Evolutionary conservation across 441 rosid genomes (phyloP).

Genomic region (Rhodomyrtus psidioides): DNA sequence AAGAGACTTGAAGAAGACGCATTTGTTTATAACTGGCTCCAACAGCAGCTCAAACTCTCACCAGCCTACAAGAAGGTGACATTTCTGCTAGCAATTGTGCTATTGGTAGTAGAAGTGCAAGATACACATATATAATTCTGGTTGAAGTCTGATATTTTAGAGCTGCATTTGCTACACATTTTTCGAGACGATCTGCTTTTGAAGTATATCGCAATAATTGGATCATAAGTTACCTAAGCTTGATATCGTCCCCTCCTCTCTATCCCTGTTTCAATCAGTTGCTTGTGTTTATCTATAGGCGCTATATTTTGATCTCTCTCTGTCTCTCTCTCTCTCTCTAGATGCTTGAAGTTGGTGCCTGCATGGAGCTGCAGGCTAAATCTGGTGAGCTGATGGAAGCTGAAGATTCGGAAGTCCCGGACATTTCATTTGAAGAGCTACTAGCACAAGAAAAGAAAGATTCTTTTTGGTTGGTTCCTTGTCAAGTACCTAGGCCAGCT

Average conservation of each 20-base stretch:
- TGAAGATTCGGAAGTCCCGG: slow-evolving; percentile 42
- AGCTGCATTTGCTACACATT: neutral
- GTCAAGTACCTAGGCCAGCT: neutral
- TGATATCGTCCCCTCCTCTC: neutral
- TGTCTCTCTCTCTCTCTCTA: slow-evolving; percentile 1
- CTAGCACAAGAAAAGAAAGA: slow-evolving; percentile 87
- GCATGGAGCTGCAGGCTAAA: slow-evolving; percentile 52
- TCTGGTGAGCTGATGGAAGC: slow-evolving; percentile 25
- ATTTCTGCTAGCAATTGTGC: neutral
- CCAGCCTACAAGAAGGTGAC: slow-evolving; percentile 84
- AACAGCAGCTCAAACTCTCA: slow-evolving; percentile 74
- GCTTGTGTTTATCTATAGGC: neutral
- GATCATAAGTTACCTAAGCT: neutral
- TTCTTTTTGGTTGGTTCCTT: slow-evolving; percentile 61
- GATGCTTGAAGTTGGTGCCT: slow-evolving; percentile 69
- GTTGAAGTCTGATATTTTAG: neutral
- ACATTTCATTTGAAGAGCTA: slow-evolving; percentile 82
- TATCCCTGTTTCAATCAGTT: neutral
- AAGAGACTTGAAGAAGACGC: slow-evolving; percentile 83
- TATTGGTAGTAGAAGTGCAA: neutral
- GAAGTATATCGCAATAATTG: neutral
- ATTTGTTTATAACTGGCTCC: slow-evolving; percentile 87
- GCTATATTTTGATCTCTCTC: neutral
- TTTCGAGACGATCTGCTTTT: neutral
- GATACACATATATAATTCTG: neutral